Evolutionary conservation across 257 asterid species (phyloP).

Genomic region (Salvia rosmarinus): DNA sequence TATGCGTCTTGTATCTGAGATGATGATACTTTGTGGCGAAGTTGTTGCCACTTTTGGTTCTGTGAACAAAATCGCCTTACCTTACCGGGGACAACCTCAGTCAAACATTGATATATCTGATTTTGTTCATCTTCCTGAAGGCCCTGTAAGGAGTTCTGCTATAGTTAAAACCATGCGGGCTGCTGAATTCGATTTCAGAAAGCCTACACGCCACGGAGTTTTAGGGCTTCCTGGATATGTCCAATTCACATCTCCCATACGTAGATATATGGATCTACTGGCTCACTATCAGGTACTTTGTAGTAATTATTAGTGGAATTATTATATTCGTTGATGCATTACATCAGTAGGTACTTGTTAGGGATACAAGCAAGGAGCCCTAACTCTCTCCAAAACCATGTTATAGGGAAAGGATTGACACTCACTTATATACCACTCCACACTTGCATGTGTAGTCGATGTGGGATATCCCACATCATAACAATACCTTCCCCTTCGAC

Average conservation of each 20-base stretch:
- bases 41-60: slow-evolving; percentile 88
- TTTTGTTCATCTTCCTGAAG: slow-evolving; percentile 93
- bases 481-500: too few species aligned
- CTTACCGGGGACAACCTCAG: slow-evolving; percentile 93
- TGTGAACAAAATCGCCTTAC: slow-evolving; percentile 70
- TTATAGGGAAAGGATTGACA: too few species aligned
- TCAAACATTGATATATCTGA: slow-evolving; percentile 77
- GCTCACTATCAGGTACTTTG: slow-evolving; percentile 88
- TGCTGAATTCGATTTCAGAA: slow-evolving; percentile 95
- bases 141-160: slow-evolving; percentile 92
- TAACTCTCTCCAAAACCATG: too few species aligned
- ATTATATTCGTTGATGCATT: slow-evolving; percentile 19
- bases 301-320: slow-evolving; percentile 9
- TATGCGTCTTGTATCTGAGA: slow-evolving; percentile 93
- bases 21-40: slow-evolving; percentile 99
- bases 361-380: too few species aligned
- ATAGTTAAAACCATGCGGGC: slow-evolving; percentile 81
- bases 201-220: slow-evolving; percentile 87
- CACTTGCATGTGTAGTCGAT: background rate
- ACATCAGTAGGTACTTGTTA: slow-evolving; percentile 9
- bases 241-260: slow-evolving; percentile 96
- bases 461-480: too few species aligned
- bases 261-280: slow-evolving; percentile 92
- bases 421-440: background rate
- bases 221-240: slow-evolving; percentile 98